These are phyloP conservation scores for Lycium ferocissimum DNA, from an alignment of 257 asterid species.

Conservation along the genomic window DNA sequence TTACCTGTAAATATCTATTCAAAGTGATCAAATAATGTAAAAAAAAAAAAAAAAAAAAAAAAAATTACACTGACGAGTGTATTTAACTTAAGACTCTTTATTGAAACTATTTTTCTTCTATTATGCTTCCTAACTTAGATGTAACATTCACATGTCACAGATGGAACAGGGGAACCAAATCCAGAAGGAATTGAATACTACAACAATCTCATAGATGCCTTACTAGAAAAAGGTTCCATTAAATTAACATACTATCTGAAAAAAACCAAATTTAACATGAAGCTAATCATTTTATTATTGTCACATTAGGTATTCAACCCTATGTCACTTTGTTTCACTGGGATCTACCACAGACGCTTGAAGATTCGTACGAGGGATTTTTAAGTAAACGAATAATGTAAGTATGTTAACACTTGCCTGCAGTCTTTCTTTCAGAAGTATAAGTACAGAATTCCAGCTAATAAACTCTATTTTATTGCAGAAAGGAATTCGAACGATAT, in stretches of 20 bases:
- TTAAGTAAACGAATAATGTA: constrained; percentile 66
- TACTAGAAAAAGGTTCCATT: constrained; percentile 65
- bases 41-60: too few relatives aligned
- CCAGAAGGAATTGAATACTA: constrained; percentile 76
- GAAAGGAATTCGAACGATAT: constrained; percentile 70
- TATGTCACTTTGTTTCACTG: constrained; percentile 83
- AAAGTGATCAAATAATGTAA: too few relatives aligned
- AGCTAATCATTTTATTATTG: constrained; percentile 14
- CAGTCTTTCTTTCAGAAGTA: background rate
- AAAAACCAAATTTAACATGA: background rate
- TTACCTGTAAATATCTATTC: too few relatives aligned
- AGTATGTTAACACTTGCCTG: constrained; percentile 30
- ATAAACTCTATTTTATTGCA: constrained; percentile 38
- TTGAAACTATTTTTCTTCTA: background rate
- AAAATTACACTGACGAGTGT: background rate
- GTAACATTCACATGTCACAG: constrained; percentile 41
- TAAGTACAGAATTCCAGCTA: background rate
- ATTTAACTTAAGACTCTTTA: background rate
- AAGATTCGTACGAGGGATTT: constrained; percentile 74
- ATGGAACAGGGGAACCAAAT: constrained; percentile 83
- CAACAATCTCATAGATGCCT: constrained; percentile 74
- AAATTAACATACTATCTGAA: background rate
- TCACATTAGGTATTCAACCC: constrained; percentile 68
- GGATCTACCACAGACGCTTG: constrained; percentile 84
- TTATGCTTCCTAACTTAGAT: background rate